A percentile compares a stretch with the other conserved stretches of the same genome.
phyloP scores from a whole-genome alignment of 495 filamentous ascomycete genomes.

The Rusavskia elegans region DNA sequence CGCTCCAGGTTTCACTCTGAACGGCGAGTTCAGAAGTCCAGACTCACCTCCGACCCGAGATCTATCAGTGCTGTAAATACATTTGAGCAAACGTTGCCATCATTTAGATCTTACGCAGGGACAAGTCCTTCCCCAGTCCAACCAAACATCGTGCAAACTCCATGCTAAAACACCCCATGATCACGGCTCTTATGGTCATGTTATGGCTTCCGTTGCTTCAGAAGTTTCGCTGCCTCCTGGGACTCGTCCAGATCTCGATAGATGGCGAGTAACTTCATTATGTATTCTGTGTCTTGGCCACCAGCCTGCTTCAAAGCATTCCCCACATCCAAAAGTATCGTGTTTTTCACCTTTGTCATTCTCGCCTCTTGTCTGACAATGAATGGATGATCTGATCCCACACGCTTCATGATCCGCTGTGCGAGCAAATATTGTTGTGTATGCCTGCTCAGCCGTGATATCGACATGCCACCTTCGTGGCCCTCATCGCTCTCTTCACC shows the following conservation, averaged over 20 bases:
- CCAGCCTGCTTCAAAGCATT: conserved; percentile 62
- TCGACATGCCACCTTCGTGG: conserved; percentile 29
- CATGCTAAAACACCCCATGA: not conserved
- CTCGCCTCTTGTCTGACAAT: conserved; percentile 39
- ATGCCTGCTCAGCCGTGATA: conserved; percentile 38
- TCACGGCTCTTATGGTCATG: not conserved
- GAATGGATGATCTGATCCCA: conserved; percentile 51
- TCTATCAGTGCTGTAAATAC: conserved; percentile 25
- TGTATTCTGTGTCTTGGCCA: conserved; percentile 33
- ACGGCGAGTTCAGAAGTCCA: conserved; percentile 51
- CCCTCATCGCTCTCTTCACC: conserved; percentile 39
- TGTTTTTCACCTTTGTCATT: conserved; percentile 48
- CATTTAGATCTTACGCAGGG: too few relatives aligned
- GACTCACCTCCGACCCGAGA: conserved; percentile 38
- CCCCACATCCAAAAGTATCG: conserved; percentile 67
- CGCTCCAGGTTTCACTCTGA: conserved; percentile 74
- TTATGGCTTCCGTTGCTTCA: conserved; percentile 31
- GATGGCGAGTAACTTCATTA: conserved; percentile 56
- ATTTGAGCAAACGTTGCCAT: not conserved
- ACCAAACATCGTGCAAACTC: not conserved
- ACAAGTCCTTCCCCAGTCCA: too few relatives aligned
- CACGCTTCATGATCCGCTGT: conserved; percentile 29
- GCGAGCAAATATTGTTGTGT: conserved; percentile 41
- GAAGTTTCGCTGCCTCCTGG: conserved; percentile 40
- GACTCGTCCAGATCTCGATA: conserved; percentile 67